Evolutionary conservation across 257 asterid species (phyloP).

Genomic region (Solanum appendiculatum): DNA sequence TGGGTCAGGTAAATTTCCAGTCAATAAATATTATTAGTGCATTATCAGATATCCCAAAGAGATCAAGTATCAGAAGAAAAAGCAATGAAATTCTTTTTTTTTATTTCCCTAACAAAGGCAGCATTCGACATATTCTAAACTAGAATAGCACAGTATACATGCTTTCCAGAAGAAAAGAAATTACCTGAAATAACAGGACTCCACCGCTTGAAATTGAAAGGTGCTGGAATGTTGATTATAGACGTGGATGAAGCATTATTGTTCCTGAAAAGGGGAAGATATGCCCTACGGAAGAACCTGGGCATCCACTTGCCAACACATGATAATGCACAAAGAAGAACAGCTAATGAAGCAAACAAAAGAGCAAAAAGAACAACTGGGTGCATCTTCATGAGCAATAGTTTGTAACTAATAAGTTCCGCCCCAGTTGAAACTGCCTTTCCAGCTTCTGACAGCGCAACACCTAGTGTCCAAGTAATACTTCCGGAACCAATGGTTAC

Average conservation of each 20-base stretch:
- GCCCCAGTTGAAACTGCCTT: slow-evolving; percentile 43
- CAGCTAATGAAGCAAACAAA: slow-evolving; percentile 46
- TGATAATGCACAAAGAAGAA: slow-evolving; percentile 41
- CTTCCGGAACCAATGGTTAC: slow-evolving; percentile 84
- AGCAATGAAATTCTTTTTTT: not conserved
- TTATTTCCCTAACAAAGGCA: not conserved
- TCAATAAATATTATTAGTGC: not conserved
- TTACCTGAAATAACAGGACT: slow-evolving; percentile 81
- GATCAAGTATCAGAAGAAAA: not conserved
- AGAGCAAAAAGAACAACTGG: slow-evolving; percentile 25
- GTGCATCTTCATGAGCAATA: slow-evolving; percentile 39
- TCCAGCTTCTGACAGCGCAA: slow-evolving; percentile 92
- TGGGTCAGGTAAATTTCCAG: not conserved
- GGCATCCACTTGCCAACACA: slow-evolving; percentile 31
- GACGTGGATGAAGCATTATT: slow-evolving; percentile 37
- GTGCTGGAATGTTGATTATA: slow-evolving; percentile 39
- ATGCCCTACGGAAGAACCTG: slow-evolving; percentile 42
- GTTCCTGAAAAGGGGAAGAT: slow-evolving; percentile 65
- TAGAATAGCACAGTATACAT: not conserved
- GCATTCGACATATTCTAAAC: not conserved
- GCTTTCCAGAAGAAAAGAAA: not conserved
- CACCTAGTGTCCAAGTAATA: slow-evolving; percentile 97
- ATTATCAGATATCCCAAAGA: not conserved
- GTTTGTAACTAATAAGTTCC: slow-evolving; percentile 32
- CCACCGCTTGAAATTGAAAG: slow-evolving; percentile 83